These are phyloP conservation scores for Tetracladium maxilliforme DNA, from an alignment of 2,329 filamentous ascomycete species.

Conservation along the genomic window DNA sequence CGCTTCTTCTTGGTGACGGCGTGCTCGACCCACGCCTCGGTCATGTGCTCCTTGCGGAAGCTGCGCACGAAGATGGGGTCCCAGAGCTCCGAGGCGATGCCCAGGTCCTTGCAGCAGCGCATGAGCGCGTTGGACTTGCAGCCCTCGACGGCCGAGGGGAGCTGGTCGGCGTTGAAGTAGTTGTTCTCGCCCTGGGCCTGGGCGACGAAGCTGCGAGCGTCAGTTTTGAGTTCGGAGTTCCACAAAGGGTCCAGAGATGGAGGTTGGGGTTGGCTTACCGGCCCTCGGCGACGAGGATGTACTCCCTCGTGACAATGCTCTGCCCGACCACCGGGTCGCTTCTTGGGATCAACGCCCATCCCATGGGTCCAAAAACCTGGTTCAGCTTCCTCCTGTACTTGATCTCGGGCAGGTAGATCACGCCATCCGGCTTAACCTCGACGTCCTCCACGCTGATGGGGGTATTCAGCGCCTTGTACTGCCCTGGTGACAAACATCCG, in stretches of 20 bases:
- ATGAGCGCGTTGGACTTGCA: slow-evolving; percentile 97
- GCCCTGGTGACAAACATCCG: too few relatives aligned
- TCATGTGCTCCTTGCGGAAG: slow-evolving; percentile 61
- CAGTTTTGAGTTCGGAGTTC: neutral
- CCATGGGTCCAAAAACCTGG: slow-evolving; percentile 81
- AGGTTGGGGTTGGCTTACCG: slow-evolving; percentile 42
- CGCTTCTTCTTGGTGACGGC: slow-evolving; percentile 72
- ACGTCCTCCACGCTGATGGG: slow-evolving; percentile 61
- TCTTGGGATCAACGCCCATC: slow-evolving; percentile 84
- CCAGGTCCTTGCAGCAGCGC: slow-evolving; percentile 96
- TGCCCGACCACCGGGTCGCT: slow-evolving; percentile 52
- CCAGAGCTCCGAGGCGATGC: slow-evolving; percentile 91
- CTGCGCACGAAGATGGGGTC: slow-evolving; percentile 80
- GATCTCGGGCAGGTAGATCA: slow-evolving; percentile 93
- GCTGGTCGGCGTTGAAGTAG: slow-evolving; percentile 80
- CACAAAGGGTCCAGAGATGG: slow-evolving; percentile 1
- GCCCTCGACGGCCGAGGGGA: slow-evolving; percentile 88
- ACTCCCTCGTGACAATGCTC: slow-evolving; percentile 66
- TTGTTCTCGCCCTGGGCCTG: slow-evolving; percentile 89
- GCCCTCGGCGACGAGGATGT: slow-evolving; percentile 77
- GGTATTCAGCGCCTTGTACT: too few relatives aligned
- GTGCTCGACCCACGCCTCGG: slow-evolving; percentile 86
- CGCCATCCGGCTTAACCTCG: slow-evolving; percentile 95
- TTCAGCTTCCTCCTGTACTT: slow-evolving; percentile 91
- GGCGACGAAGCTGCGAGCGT: slow-evolving; percentile 57